These are phyloP conservation scores for Lecanicillium sp. DNA, from an alignment of 2,329 filamentous ascomycete species.

Conservation along the genomic window DNA sequence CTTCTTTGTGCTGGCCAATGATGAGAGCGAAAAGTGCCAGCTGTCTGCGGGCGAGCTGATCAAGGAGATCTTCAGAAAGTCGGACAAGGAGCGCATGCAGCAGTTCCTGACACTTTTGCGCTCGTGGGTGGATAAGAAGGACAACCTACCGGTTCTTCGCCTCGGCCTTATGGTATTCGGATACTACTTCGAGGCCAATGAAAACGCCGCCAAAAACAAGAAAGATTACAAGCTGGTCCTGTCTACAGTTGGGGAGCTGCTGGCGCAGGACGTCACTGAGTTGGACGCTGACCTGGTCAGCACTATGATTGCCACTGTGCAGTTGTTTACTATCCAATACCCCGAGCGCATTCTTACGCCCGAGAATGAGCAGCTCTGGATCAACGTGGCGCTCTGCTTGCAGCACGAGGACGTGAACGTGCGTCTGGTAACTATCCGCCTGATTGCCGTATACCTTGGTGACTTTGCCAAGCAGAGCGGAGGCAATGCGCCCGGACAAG, in stretches of 20 bases:
- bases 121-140: constrained; percentile 69
- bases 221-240: constrained; percentile 63
- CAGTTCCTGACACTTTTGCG: constrained; percentile 66
- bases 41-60: constrained; percentile 74
- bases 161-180: constrained; percentile 76
- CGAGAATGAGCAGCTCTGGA: constrained; percentile 63
- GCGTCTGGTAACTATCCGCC: constrained; percentile 67
- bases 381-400: constrained; percentile 59
- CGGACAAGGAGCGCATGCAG: constrained; percentile 64
- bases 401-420: constrained; percentile 67
- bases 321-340: constrained; percentile 60
- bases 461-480: constrained; percentile 63
- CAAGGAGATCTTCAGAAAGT: constrained; percentile 72
- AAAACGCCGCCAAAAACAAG: constrained; percentile 51
- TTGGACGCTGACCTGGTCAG: constrained; percentile 67
- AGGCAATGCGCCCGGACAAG: constrained; percentile 43
- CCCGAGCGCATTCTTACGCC: constrained; percentile 57
- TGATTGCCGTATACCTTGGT: constrained; percentile 71
- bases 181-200: constrained; percentile 71
- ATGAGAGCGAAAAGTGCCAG: constrained; percentile 79
- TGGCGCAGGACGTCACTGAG: constrained; percentile 47
- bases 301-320: constrained; percentile 63
- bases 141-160: constrained; percentile 63
- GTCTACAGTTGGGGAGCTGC: constrained; percentile 44
- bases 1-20: constrained; percentile 79